Percentiles rank a stretch among this genome's conserved stretches.
Evolutionary conservation across 2,329 filamentous ascomycete genomes (phyloP).

Genomic region (Thermoascus crustaceus): DNA sequence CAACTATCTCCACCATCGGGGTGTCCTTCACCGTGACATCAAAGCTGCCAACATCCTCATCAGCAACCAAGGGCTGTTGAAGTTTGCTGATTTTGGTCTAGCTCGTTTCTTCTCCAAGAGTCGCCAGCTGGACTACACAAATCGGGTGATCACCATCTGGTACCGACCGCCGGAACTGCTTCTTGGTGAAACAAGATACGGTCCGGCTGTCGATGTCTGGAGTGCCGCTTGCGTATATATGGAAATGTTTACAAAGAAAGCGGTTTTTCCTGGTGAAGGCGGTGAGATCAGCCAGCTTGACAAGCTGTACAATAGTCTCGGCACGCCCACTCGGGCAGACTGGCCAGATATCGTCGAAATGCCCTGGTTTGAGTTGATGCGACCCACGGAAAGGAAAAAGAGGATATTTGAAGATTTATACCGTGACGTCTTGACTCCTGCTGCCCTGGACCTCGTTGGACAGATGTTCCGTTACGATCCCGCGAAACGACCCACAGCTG

Average conservation of each 20-base stretch:
- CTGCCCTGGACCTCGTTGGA: conserved; percentile 72
- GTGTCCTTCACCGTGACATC: conserved; percentile 95
- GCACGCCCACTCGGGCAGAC: conserved; percentile 72
- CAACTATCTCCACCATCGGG: conserved; percentile 83
- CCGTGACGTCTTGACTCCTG: conserved; percentile 63
- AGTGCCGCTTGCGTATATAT: conserved; percentile 94
- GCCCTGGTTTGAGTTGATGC: conserved; percentile 91
- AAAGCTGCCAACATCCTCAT: conserved; percentile 97
- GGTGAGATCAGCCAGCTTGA: conserved; percentile 94
- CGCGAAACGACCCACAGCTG: conserved; percentile 69
- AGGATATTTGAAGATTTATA: conserved; percentile 79
- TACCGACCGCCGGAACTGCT: conserved; percentile 87
- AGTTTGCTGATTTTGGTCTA: conserved; percentile 91
- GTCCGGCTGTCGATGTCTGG: conserved; percentile 88
- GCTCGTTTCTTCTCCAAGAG: conserved; percentile 94
- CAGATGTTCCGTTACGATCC: conserved; percentile 90
- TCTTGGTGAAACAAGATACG: conserved; percentile 83
- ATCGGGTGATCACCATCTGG: conserved; percentile 98
- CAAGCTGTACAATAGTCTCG: conserved; percentile 89
- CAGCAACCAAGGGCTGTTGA: conserved; percentile 78
- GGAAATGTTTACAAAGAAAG: conserved; percentile 88
- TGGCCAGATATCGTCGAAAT: conserved; percentile 91
- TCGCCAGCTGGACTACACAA: conserved; percentile 89
- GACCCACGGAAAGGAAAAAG: conserved; percentile 64
- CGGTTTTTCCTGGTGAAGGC: conserved; percentile 91